Conservation (phyloP, 106 monocot species). For the Hemerocallis citrina region DNA sequence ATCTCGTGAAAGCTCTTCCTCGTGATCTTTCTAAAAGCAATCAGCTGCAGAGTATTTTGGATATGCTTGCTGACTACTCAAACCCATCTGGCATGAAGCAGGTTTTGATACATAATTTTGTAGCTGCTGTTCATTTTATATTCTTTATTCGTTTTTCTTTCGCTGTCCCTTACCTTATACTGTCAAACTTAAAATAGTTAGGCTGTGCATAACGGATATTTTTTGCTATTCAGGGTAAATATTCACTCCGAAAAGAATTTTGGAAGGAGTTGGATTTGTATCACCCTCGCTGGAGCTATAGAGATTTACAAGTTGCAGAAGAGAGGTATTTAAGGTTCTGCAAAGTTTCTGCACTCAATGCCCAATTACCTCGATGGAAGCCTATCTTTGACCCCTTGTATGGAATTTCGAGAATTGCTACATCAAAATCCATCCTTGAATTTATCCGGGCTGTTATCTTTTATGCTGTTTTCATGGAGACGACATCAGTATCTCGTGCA, state of each 20-base stretch:
- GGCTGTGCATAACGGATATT: not conserved
- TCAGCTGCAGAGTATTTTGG: conserved; percentile 48
- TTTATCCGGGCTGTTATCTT: conserved; percentile 61
- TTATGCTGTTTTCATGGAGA: conserved; percentile 48
- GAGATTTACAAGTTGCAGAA: conserved; percentile 74
- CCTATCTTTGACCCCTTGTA: conserved; percentile 45
- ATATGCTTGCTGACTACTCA: conserved; percentile 59
- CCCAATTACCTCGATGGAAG: conserved; percentile 73
- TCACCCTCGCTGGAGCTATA: conserved; percentile 73
- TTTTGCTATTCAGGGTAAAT: conserved; percentile 50
- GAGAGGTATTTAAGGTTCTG: conserved; percentile 65
- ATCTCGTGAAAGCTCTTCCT: conserved; percentile 69
- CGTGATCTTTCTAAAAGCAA: conserved; percentile 52
- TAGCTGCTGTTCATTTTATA: not conserved
- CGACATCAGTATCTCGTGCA: conserved; percentile 39
- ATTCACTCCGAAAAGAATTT: conserved; percentile 48
- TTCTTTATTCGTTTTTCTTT: not conserved
- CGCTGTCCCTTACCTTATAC: not conserved
- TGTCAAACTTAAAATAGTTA: not conserved
- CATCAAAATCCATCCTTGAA: conserved; percentile 36
- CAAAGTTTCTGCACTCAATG: conserved; percentile 54
- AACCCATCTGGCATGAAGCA: conserved; percentile 87
- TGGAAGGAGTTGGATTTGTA: conserved; percentile 90
- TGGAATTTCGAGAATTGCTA: conserved; percentile 54
- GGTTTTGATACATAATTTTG: conserved; percentile 40